Evolutionary conservation across 768 basidiomycete species (phyloP).

Genomic region (Tylopilus vinaceipallidus): DNA sequence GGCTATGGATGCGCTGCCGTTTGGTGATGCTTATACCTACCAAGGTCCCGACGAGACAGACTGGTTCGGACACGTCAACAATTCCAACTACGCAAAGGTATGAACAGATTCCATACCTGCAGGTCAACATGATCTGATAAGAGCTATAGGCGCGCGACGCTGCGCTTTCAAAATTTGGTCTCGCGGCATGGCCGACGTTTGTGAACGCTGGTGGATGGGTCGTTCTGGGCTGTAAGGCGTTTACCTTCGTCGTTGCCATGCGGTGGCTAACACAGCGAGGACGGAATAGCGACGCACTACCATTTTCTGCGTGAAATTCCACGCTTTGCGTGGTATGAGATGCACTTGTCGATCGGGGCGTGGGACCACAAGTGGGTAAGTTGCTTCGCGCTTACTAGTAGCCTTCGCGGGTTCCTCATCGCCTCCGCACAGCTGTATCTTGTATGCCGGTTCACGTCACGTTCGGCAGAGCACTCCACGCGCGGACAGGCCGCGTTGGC

Average conservation of each 20-base stretch:
- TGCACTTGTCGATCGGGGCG: slow-evolving; percentile 12
- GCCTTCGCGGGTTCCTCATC: not conserved
- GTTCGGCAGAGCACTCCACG: not conserved
- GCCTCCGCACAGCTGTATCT: slow-evolving; percentile 11
- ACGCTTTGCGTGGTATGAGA: slow-evolving; percentile 13
- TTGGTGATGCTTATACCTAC: not conserved
- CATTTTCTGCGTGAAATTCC: slow-evolving; percentile 19
- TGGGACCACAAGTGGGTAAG: slow-evolving; percentile 22
- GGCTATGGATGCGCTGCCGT: too few species aligned
- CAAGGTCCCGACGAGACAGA: slow-evolving; percentile 19
- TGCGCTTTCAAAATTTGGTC: slow-evolving; percentile 8
- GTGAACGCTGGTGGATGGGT: slow-evolving; percentile 11
- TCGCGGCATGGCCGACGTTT: slow-evolving; percentile 13
- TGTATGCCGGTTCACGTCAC: slow-evolving; percentile 12
- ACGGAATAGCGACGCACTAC: slow-evolving; percentile 11
- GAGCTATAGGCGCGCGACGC: slow-evolving; percentile 10
- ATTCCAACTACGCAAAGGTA: slow-evolving; percentile 17
- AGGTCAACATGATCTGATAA: not conserved
- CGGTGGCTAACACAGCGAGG: not conserved
- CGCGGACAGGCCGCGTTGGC: not conserved
- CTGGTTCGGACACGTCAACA: slow-evolving; percentile 18
- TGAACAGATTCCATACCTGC: not conserved
- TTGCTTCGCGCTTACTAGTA: not conserved
- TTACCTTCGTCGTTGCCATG: not conserved
- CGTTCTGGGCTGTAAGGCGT: slow-evolving; percentile 7